phyloP scores from a whole-genome alignment of 345 rosid species.

The Populus davidiana region DNA sequence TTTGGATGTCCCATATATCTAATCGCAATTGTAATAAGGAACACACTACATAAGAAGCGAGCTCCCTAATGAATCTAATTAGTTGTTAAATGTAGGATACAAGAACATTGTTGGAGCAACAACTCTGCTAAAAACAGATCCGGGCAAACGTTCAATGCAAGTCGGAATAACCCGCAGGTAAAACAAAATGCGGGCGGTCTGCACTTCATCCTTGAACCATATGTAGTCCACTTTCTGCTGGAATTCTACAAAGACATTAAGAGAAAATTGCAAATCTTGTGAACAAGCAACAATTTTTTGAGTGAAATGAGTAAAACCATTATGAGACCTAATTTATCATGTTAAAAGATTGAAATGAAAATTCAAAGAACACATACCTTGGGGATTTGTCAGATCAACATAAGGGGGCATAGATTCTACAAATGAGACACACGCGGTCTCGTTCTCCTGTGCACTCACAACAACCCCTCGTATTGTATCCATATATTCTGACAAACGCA shows the following conservation, averaged over 20 bases:
- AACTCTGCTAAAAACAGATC: slow-evolving; percentile 52
- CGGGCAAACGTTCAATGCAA: slow-evolving; percentile 64
- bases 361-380: slow-evolving; percentile 43
- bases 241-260: slow-evolving; percentile 26
- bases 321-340: background rate
- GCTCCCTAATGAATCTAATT: background rate
- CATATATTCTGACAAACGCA: slow-evolving; percentile 86
- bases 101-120: slow-evolving; percentile 84
- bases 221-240: slow-evolving; percentile 45
- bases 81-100: slow-evolving; percentile 53
- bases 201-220: slow-evolving; percentile 90
- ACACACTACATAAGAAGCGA: slow-evolving; percentile 2
- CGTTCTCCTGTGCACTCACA: slow-evolving; percentile 69
- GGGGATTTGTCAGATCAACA: slow-evolving; percentile 56
- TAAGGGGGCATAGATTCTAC: slow-evolving; percentile 79
- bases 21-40: slow-evolving; percentile 44
- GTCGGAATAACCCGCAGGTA: slow-evolving; percentile 86
- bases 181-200: slow-evolving; percentile 85
- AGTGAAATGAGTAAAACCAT: background rate
- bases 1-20: slow-evolving; percentile 90
- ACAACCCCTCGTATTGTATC: slow-evolving; percentile 76
- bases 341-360: background rate
- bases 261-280: slow-evolving; percentile 11
- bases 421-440: slow-evolving; percentile 59
- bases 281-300: slow-evolving; percentile 8